Percentiles rank a stretch among this genome's conserved stretches.
These are phyloP conservation scores for Fusarium sp. DNA, from an alignment of 2,329 filamentous ascomycete genomes.

Conservation along the genomic window DNA sequence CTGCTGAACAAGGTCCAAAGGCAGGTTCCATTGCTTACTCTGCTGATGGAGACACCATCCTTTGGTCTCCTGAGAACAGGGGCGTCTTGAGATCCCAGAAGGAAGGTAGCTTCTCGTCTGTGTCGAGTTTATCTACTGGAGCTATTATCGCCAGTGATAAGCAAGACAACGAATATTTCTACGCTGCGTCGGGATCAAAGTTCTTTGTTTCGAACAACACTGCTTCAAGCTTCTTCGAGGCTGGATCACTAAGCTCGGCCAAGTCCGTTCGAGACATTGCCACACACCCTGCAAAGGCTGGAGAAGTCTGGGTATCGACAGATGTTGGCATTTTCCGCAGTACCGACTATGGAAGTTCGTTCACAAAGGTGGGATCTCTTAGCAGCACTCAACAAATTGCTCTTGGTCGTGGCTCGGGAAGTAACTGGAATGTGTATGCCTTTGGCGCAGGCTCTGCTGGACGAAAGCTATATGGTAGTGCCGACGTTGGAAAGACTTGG, in stretches of 20 bases:
- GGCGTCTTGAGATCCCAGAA: conserved; percentile 57
- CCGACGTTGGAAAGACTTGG: conserved; percentile 57
- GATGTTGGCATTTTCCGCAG: conserved; percentile 65
- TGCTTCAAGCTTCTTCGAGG: conserved; percentile 57
- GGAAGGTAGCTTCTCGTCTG: conserved; percentile 56
- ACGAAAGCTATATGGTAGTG: conserved; percentile 57
- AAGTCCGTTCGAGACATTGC: conserved; percentile 65
- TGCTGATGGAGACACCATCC: conserved; percentile 60
- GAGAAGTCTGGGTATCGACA: conserved; percentile 70
- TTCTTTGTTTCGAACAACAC: conserved; percentile 65
- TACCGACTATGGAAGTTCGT: conserved; percentile 61
- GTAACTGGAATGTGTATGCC: conserved; percentile 59
- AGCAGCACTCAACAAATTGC: conserved; percentile 56
- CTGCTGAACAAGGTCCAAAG: conserved; percentile 55
- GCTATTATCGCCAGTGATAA: conserved; percentile 66
- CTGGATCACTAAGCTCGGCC: conserved; percentile 52
- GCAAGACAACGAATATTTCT: conserved; percentile 63
- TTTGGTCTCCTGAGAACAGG: conserved; percentile 57
- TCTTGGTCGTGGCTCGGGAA: conserved; percentile 54
- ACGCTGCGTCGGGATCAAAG: conserved; percentile 57
- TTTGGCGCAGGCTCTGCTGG: conserved; percentile 58
- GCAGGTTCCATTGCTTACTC: conserved; percentile 62
- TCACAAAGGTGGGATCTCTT: conserved; percentile 54
- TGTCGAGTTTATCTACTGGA: conserved; percentile 57
- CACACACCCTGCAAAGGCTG: conserved; percentile 65